phyloP scores from a whole-genome alignment of 2,329 filamentous ascomycete species.

The Trichoderma sp. region DNA sequence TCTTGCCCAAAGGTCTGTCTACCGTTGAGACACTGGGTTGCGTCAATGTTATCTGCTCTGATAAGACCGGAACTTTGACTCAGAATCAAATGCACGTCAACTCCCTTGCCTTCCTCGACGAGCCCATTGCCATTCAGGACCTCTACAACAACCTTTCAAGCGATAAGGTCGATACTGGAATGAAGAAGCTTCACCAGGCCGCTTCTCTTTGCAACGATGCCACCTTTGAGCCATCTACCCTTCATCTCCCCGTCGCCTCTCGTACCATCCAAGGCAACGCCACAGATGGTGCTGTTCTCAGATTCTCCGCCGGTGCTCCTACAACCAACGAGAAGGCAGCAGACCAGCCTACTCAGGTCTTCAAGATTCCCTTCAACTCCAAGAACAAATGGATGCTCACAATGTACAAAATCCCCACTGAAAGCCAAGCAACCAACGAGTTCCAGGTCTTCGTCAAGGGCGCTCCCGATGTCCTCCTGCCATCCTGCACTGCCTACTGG shows the following conservation, averaged over 20 bases:
- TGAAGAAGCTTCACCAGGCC: conserved; percentile 37
- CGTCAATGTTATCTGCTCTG: conserved; percentile 50
- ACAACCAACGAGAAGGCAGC: conserved; percentile 32
- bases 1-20: conserved; percentile 48
- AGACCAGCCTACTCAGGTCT: conserved; percentile 37
- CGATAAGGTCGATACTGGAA: conserved; percentile 29
- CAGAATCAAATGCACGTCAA: conserved; percentile 52
- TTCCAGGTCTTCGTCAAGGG: conserved; percentile 57
- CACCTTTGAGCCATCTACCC: conserved; percentile 45
- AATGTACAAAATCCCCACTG: conserved; percentile 37
- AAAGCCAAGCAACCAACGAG: conserved; percentile 34
- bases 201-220: conserved; percentile 49
- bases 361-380: conserved; percentile 54
- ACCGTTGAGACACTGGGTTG: conserved; percentile 50
- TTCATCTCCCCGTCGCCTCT: conserved; percentile 41
- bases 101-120: conserved; percentile 44
- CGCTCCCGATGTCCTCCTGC: conserved; percentile 55
- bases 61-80: conserved; percentile 50
- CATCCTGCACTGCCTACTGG: conserved; percentile 44
- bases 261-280: conserved; percentile 48
- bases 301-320: conserved; percentile 41
- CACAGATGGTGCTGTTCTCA: conserved; percentile 49
- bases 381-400: conserved; percentile 57
- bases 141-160: conserved; percentile 33
- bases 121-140: conserved; percentile 36